Evolutionary conservation across 148 eudicot genomes (phyloP).

Genomic region (Euryodendron excelsum): DNA sequence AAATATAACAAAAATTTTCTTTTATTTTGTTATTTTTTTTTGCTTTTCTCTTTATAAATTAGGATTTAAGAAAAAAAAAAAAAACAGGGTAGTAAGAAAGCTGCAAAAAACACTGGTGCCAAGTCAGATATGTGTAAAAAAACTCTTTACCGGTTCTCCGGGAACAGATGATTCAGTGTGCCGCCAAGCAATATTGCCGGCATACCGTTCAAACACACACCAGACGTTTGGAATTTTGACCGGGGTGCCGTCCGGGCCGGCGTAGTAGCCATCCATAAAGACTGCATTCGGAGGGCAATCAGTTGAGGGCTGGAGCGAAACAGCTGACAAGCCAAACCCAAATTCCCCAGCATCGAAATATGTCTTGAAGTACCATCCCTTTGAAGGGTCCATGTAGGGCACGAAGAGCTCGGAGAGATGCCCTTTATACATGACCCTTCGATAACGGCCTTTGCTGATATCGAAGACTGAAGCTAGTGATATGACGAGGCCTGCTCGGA

Average conservation of each 20-base stretch:
- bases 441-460: neutral
- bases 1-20: no score
- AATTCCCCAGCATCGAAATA: slow-evolving; percentile 2
- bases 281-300: slow-evolving; percentile 5
- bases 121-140: no score
- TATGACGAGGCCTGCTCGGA: neutral
- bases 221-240: neutral
- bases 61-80: no score
- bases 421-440: neutral
- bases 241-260: neutral
- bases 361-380: neutral
- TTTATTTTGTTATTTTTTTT: no score
- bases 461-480: neutral
- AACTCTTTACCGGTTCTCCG: neutral
- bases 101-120: no score
- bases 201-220: slow-evolving; percentile 1
- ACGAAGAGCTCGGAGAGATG: neutral
- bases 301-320: neutral
- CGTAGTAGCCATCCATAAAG: neutral
- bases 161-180: neutral
- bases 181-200: neutral
- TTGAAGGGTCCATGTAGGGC: neutral
- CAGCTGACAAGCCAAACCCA: neutral
- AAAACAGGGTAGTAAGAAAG: no score
- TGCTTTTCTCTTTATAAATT: no score